Evolutionary conservation across 1,284 basidiomycete species (phyloP), one percentile per base, ranked within the genome.

Genomic region (Erythrobasidium hasegawianum): DNA sequence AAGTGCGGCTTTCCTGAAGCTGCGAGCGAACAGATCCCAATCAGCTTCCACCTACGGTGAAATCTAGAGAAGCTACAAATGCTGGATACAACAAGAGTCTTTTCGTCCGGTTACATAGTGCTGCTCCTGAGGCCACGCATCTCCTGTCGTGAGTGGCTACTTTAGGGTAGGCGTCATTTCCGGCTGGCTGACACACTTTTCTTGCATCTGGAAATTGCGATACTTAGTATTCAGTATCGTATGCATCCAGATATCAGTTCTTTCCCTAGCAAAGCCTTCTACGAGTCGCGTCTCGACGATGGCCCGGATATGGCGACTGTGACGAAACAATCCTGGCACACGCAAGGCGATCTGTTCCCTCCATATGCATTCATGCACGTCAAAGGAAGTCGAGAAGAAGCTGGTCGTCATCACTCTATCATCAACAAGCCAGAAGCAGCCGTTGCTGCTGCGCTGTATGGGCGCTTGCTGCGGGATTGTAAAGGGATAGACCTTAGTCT

Each of bases 181-280:
- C n/a, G 22, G 91, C 89, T 72, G 70, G 81, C 69, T 9, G 8
- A 9, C 4, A 1, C 7, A 26, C 27, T 39, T n/a, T 18, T 26
- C 18, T 4, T 4, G 7, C n/a, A 27, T 56, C 41, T 45, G 38
- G n/a, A n/a, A n/a, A n/a, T n/a, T n/a, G n/a, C n/a, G n/a, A n/a
- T n/a, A n/a, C n/a, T n/a, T 68, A 93, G 90, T 72, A 98, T 98
- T 55, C 96, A 98, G 79, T 99, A 99, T 76, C 95, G 96, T 75
- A 99, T 99, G 96, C 94, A 99, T 77, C 95, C 96, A 0, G 86
- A 89, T 67, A 98, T 99, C 76, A 95, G 91, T 71, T 81, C 81
- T 56, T 83, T 98, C 29, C 96, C 96, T 0, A 97, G 93, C 69
- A 83, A 82, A 59, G 79, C 94, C 0, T 99, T 99, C 79, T 99